Evolutionary conservation across 2,329 filamentous ascomycete species (phyloP), one percentile per base, ranked within the genome.

Genomic region (Trichoderma polysporum): DNA sequence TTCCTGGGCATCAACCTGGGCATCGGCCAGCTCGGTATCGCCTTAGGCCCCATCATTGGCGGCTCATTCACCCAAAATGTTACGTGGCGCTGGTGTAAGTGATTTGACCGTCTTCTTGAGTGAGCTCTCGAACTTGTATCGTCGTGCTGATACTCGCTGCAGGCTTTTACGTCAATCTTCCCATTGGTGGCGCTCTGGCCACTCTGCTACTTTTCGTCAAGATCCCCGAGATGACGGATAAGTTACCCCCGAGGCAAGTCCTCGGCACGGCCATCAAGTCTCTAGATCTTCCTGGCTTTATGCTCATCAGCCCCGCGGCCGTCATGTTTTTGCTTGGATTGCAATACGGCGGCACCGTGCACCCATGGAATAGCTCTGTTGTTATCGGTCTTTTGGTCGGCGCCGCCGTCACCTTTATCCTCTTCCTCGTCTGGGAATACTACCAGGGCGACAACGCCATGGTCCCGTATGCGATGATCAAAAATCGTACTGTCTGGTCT

Each of bases 381-480:
- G 52, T 54, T 27, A 52, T 62, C n/a, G 45, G 45, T 13, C 58
- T 62, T 17, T 33, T 47, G 22, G 41, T 52, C 12, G 58, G 58
- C n/a, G 39, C 27, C 10, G 39, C 12, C 12, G 17, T 69, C 9
- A 45, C 73, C 1, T 70, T 75, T 54, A 54, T 73, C 63, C 60
- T 69, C 1, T 68, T 78, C 6, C 77, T 82, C 12, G 71, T 82
- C 53, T 83, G 80, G 68, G 77, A 82, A 70, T 65, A 74, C 66
- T 73, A 69, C 67, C 72, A 74, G 17, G 69, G 71, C 25, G 77
- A 81, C 6, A 70, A 71, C 12, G 79, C 79, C 4, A 82, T 79
- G 1, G 69, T 83, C 12, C 80, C 81, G 9, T 75, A 75, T 3
- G 76, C 77, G 3, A 75, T 83, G 63, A 59, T 82, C 53, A 72